Percentiles rank a stretch among this genome's conserved stretches.
phyloP scores from a whole-genome alignment of 202 grass and related monocot genomes.

The Dendrocalamus latiflorus region DNA sequence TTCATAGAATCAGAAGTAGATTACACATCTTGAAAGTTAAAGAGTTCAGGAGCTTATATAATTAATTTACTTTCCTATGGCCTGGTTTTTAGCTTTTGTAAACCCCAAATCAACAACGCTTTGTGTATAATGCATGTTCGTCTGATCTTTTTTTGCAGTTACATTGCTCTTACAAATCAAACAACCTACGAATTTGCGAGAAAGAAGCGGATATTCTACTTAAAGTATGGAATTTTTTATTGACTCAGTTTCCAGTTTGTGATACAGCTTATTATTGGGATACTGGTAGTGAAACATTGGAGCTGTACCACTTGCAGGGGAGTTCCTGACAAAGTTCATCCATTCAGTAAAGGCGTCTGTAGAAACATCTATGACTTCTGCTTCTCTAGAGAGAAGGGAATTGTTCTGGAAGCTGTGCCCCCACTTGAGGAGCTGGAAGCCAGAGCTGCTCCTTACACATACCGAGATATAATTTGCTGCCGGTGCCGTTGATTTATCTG shows the following conservation, averaged over 20 bases:
- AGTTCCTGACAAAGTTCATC: constrained; percentile 72
- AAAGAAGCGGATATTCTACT: constrained; percentile 69
- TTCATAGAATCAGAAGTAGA: background rate
- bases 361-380: constrained; percentile 73
- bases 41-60: background rate
- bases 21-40: background rate
- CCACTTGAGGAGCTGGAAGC: constrained; percentile 66
- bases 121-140: background rate
- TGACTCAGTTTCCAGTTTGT: background rate
- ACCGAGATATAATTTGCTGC: constrained; percentile 62
- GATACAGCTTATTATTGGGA: background rate
- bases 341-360: constrained; percentile 83
- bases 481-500: constrained; percentile 64
- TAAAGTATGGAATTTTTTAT: constrained; percentile 50
- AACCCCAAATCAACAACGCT: background rate
- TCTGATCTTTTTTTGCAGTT: constrained; percentile 39
- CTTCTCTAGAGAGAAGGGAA: constrained; percentile 42
- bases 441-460: constrained; percentile 66
- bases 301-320: constrained; percentile 43
- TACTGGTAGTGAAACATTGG: background rate
- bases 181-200: constrained; percentile 90
- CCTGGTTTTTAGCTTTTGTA: background rate
- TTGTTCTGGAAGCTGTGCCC: constrained; percentile 67
- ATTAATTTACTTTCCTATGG: background rate
- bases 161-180: constrained; percentile 94